Evolutionary conservation across 108 stramenopile species (phyloP).

Genomic region (Pseudonitzschia pungens): DNA sequence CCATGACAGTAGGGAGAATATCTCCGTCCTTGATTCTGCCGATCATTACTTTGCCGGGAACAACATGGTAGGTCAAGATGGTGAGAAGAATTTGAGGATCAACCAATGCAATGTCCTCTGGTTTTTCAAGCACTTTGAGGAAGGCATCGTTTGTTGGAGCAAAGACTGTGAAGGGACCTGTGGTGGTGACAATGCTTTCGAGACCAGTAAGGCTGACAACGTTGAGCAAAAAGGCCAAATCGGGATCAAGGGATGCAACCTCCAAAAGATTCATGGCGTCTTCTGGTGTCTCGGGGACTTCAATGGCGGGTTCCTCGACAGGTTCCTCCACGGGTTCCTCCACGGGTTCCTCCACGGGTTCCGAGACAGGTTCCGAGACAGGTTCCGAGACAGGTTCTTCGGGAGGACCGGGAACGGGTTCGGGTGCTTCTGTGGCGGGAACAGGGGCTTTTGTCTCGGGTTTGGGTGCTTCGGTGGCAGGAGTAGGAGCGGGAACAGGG

Average conservation of each 20-base stretch:
- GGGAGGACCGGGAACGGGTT: neutral
- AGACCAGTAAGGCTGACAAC: conserved; percentile 15
- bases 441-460: neutral
- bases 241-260: neutral
- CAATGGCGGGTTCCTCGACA: neutral
- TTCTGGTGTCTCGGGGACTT: too few species aligned
- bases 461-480: neutral
- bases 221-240: neutral
- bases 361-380: neutral
- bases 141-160: conserved; percentile 58
- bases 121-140: neutral
- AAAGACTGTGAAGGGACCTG: conserved; percentile 34
- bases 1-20: conserved; percentile 17
- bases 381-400: neutral
- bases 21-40: conserved; percentile 11
- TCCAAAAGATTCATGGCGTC: conserved; percentile 4
- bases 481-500: neutral
- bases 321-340: neutral
- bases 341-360: neutral
- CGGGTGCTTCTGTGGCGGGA: neutral
- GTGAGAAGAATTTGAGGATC: conserved; percentile 18
- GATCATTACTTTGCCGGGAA: conserved; percentile 16
- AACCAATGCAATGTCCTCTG: conserved; percentile 29
- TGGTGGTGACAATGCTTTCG: conserved; percentile 26
- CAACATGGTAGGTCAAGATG: conserved; percentile 45